Percentiles rank a stretch among this genome's conserved stretches.
Evolutionary conservation across 345 rosid species (phyloP).

Genomic region (Diplotaxis tenuifolia): DNA sequence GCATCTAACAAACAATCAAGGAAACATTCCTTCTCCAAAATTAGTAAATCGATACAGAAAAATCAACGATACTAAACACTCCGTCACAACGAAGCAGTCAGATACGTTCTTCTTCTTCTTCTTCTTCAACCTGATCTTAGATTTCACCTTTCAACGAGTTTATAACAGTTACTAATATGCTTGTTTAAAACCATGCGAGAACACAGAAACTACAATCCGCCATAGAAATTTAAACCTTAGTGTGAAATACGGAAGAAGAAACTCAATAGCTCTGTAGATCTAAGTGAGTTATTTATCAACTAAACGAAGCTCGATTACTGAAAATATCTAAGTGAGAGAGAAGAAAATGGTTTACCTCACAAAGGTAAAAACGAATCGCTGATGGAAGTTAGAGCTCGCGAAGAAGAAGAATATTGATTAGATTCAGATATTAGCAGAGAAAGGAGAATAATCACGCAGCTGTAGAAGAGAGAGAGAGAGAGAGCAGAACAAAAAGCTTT

Average conservation of each 20-base stretch:
- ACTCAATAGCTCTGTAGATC: slow-evolving; percentile 18
- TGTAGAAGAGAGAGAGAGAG: slow-evolving; percentile 28
- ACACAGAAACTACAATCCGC: slow-evolving; percentile 11
- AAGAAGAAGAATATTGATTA: slow-evolving; percentile 16
- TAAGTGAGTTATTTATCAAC: too few relatives aligned
- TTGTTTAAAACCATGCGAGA: background rate
- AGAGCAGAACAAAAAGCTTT: slow-evolving; percentile 39
- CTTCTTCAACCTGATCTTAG: slow-evolving; percentile 18
- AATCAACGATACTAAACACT: background rate
- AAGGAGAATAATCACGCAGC: slow-evolving; percentile 29
- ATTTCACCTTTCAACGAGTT: background rate
- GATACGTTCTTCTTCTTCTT: slow-evolving; percentile 9
- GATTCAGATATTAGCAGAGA: slow-evolving; percentile 13
- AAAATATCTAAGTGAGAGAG: background rate
- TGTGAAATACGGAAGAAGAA: background rate
- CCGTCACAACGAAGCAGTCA: background rate
- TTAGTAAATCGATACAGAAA: background rate
- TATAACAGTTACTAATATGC: background rate
- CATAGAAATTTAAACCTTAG: background rate
- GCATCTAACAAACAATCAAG: background rate
- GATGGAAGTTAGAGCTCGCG: slow-evolving; percentile 27
- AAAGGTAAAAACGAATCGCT: slow-evolving; percentile 1
- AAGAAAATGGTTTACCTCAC: background rate
- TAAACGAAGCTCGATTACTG: background rate
- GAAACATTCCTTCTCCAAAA: background rate